Evolutionary conservation across 179 eudicot species (phyloP).

Genomic region (Corrigiola litoralis): DNA sequence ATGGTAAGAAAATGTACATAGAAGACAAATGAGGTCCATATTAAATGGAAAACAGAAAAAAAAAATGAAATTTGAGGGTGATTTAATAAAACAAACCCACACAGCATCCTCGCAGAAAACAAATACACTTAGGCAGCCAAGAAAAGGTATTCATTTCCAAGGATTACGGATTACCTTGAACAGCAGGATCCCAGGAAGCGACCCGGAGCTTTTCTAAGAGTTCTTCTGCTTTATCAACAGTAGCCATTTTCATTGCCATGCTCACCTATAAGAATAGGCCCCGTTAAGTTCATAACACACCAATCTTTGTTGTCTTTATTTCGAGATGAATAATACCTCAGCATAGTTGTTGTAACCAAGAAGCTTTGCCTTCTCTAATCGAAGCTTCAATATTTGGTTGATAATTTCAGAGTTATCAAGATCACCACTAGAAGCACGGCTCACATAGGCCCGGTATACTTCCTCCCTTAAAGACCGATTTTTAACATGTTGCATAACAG

Average conservation of each 20-base stretch:
- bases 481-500: conserved; percentile 92
- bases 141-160: neutral
- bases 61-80: neutral
- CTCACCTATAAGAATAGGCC: conserved; percentile 61
- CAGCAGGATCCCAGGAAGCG: conserved; percentile 94
- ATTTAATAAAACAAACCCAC: neutral
- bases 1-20: neutral
- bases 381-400: conserved; percentile 78
- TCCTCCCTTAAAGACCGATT: conserved; percentile 87
- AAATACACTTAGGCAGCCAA: neutral
- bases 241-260: conserved; percentile 99
- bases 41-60: neutral
- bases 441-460: conserved; percentile 81
- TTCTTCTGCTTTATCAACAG: conserved; percentile 87
- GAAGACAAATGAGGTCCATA: neutral
- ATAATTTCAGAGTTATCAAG: conserved; percentile 80
- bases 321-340: conserved; percentile 49
- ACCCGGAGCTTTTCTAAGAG: conserved; percentile 82
- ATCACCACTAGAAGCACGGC: conserved; percentile 93
- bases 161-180: conserved; percentile 54
- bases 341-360: conserved; percentile 90
- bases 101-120: neutral
- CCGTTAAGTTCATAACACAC: conserved; percentile 7
- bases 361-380: conserved; percentile 86
- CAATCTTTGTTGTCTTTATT: neutral